phyloP scores from a whole-genome alignment of 176 grass and related monocot genomes.

The Pontederia crassipes region DNA sequence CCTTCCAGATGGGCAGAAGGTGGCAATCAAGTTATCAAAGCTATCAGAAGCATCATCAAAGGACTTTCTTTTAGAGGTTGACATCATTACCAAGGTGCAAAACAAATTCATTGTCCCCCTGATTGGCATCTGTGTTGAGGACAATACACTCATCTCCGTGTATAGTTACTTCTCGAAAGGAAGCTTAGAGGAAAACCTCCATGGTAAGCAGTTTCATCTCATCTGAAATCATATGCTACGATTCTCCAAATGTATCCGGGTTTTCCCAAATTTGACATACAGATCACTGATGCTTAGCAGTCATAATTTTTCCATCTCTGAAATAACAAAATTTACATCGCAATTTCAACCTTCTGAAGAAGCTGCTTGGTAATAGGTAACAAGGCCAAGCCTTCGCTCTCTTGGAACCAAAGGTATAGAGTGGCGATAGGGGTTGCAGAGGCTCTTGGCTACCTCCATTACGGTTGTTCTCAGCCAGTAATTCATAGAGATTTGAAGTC shows the following conservation, averaged over 20 bases:
- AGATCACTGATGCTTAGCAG: background rate
- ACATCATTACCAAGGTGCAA: constrained; percentile 76
- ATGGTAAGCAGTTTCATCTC: constrained; percentile 37
- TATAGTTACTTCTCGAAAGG: constrained; percentile 71
- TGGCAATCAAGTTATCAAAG: constrained; percentile 74
- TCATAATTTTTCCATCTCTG: background rate
- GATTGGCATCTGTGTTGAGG: constrained; percentile 72
- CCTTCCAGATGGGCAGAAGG: constrained; percentile 40
- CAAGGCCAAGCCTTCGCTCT: constrained; percentile 32
- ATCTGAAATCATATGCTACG: background rate
- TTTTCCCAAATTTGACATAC: too few species aligned
- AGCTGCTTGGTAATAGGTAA: constrained; percentile 31
- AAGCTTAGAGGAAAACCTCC: constrained; percentile 84
- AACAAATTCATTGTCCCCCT: constrained; percentile 64
- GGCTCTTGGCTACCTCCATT: constrained; percentile 66
- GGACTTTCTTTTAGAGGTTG: constrained; percentile 76
- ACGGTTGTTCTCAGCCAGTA: constrained; percentile 47
- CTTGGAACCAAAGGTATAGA: constrained; percentile 67
- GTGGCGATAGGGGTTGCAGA: constrained; percentile 63
- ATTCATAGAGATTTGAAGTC: constrained; percentile 97
- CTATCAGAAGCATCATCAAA: constrained; percentile 55
- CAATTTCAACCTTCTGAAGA: background rate
- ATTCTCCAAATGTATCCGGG: too few species aligned
- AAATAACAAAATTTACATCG: too few species aligned
- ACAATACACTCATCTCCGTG: constrained; percentile 58